Percentiles rank a stretch among this genome's conserved stretches.
Conservation (phyloP, 164 flowering plant species). For the Stephania yunnanensis region DNA sequence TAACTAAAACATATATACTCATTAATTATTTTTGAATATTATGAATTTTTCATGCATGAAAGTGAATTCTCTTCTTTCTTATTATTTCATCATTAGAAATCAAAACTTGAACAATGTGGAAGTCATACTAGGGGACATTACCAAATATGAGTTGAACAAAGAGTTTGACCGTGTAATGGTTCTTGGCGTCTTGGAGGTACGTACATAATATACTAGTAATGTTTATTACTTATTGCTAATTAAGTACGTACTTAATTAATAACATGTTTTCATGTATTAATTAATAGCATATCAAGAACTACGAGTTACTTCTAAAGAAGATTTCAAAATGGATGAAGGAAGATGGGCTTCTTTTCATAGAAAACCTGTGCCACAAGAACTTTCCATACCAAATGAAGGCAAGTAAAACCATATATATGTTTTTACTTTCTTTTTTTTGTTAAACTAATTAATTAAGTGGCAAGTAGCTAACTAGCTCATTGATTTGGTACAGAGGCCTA, state of each 20-base stretch:
- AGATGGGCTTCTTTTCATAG: conserved; percentile 25
- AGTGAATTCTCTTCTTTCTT: neutral
- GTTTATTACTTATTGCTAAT: neutral
- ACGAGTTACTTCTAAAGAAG: conserved; percentile 13
- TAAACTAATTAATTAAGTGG: too few relatives aligned
- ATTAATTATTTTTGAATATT: too few relatives aligned
- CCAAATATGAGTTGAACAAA: conserved; percentile 7
- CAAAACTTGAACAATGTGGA: conserved; percentile 13
- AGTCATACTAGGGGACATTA: conserved; percentile 11
- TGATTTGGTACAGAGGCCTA: too few relatives aligned
- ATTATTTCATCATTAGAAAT: neutral
- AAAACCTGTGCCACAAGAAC: conserved; percentile 19
- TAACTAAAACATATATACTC: too few relatives aligned
- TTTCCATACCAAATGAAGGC: conserved; percentile 2
- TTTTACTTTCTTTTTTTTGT: too few relatives aligned
- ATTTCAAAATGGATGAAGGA: conserved; percentile 18
- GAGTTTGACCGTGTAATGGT: conserved; percentile 14
- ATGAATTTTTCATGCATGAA: too few relatives aligned
- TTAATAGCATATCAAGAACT: conserved; percentile 24
- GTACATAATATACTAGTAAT: too few relatives aligned
- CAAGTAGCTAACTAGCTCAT: too few relatives aligned
- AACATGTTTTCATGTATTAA: neutral
- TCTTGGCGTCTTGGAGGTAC: conserved; percentile 15
- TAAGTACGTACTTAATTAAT: neutral
- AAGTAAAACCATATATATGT: too few relatives aligned